Evolutionary conservation across 371 early-diverging fungal genomes (phyloP).

Genomic region (Rhizopus arrhizus): DNA sequence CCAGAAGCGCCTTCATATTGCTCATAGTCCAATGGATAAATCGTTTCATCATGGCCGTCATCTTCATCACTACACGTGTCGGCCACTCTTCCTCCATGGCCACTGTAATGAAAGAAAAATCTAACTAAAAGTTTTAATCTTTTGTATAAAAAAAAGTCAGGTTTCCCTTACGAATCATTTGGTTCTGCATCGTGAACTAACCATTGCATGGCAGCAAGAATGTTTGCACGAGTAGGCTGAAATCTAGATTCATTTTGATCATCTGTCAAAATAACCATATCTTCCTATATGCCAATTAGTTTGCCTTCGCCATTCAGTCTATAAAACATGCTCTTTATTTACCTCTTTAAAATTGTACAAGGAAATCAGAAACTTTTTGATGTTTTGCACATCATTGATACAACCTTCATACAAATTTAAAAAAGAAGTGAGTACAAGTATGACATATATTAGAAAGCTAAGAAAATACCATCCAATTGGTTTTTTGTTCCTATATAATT

Average conservation of each 20-base stretch:
- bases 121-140: conserved; percentile 24
- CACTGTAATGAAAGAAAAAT: conserved; percentile 87
- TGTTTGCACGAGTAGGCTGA: conserved; percentile 82
- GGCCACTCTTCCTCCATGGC: conserved; percentile 78
- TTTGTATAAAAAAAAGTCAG: too few relatives aligned
- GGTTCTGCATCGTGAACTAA: conserved; percentile 79
- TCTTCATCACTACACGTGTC: conserved; percentile 76
- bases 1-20: conserved; percentile 59
- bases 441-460: background rate
- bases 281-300: conserved; percentile 33
- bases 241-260: conserved; percentile 70
- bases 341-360: conserved; percentile 68
- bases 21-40: conserved; percentile 82
- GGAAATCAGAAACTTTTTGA: conserved; percentile 70
- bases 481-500: conserved; percentile 79
- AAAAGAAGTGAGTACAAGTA: background rate
- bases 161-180: conserved; percentile 73
- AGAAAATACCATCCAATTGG: conserved; percentile 61
- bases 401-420: conserved; percentile 59
- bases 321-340: background rate
- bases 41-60: conserved; percentile 69
- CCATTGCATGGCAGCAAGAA: conserved; percentile 83
- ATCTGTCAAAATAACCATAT: conserved; percentile 87
- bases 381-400: conserved; percentile 89
- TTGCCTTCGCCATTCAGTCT: background rate